Percentiles rank a stretch among this genome's conserved stretches.
Conservation (phyloP, 148 eudicot genomes). For the Beta vulgaris region DNA sequence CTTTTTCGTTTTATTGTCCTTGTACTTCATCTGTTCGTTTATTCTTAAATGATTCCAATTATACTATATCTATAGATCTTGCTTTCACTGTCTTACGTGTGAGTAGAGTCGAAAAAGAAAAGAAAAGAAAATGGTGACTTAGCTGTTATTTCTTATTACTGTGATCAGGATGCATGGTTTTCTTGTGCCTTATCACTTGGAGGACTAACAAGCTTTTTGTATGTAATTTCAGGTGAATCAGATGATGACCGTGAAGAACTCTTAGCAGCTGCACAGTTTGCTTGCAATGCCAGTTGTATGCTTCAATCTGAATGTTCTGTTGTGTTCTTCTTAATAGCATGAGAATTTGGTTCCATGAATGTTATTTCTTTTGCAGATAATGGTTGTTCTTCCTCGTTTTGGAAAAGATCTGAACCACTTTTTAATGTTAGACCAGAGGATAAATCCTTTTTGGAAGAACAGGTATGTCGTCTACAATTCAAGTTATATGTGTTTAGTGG, state of each 20-base stretch:
- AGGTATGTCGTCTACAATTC: slow-evolving; percentile 47
- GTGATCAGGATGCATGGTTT: slow-evolving; percentile 13
- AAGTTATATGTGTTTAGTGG: slow-evolving; percentile 1
- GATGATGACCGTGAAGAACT: slow-evolving; percentile 90
- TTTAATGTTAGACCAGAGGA: slow-evolving; percentile 54
- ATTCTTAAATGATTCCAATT: background rate
- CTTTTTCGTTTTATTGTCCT: background rate
- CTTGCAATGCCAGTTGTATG: slow-evolving; percentile 69
- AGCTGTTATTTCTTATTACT: background rate
- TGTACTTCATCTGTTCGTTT: background rate
- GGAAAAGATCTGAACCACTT: slow-evolving; percentile 73
- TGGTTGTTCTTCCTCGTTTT: slow-evolving; percentile 70
- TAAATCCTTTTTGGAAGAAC: slow-evolving; percentile 50
- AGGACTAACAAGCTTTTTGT: slow-evolving; percentile 4
- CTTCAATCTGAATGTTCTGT: slow-evolving; percentile 15
- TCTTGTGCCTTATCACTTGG: background rate
- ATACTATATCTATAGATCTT: background rate
- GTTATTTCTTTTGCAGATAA: slow-evolving; percentile 43
- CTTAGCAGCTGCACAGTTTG: slow-evolving; percentile 62
- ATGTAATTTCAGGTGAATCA: slow-evolving; percentile 60
- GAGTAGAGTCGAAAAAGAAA: background rate
- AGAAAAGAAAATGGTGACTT: background rate
- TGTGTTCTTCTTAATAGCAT: slow-evolving; percentile 12
- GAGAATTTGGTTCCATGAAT: background rate
- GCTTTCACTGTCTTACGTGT: too few species aligned